Conservation (phyloP, 2,329 filamentous ascomycete genomes). For the Colletotrichum lupini region DNA sequence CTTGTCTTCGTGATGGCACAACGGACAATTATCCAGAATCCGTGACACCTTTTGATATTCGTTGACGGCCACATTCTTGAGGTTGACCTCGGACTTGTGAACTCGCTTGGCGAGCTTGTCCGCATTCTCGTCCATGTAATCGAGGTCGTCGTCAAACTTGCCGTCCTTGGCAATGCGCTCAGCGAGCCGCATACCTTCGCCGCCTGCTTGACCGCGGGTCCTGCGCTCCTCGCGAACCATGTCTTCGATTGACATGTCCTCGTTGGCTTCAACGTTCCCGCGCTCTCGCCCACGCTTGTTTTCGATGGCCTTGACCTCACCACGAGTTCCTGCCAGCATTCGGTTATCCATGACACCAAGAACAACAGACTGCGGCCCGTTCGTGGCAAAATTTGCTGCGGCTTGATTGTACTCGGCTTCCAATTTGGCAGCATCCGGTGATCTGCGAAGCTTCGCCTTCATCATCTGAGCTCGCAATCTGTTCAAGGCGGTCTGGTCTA, state of each 20-base stretch:
- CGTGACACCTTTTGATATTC: conserved; percentile 92
- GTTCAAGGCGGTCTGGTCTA: conserved; percentile 87
- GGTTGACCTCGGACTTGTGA: conserved; percentile 86
- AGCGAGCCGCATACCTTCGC: conserved; percentile 84
- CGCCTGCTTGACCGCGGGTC: conserved; percentile 80
- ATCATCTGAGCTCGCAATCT: conserved; percentile 93
- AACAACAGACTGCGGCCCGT: conserved; percentile 77
- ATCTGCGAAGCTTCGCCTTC: conserved; percentile 89
- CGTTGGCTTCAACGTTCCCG: conserved; percentile 87
- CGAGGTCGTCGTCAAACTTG: conserved; percentile 91
- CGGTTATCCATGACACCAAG: conserved; percentile 90
- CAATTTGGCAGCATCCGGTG: conserved; percentile 79
- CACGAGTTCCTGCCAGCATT: conserved; percentile 79
- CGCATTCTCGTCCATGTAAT: conserved; percentile 98
- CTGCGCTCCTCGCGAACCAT: conserved; percentile 96
- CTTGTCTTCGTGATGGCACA: conserved; percentile 91
- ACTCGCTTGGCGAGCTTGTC: conserved; percentile 87
- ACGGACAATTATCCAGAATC: conserved; percentile 86
- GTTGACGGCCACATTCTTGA: conserved; percentile 86
- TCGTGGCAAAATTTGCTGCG: conserved; percentile 67
- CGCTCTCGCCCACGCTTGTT: conserved; percentile 87
- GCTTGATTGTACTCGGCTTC: conserved; percentile 88
- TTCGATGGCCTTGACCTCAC: conserved; percentile 81
- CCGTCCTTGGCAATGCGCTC: conserved; percentile 94
- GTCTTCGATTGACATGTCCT: conserved; percentile 95